phyloP scores from a whole-genome alignment of 768 basidiomycete genomes.

The Lentinula detonsa region DNA sequence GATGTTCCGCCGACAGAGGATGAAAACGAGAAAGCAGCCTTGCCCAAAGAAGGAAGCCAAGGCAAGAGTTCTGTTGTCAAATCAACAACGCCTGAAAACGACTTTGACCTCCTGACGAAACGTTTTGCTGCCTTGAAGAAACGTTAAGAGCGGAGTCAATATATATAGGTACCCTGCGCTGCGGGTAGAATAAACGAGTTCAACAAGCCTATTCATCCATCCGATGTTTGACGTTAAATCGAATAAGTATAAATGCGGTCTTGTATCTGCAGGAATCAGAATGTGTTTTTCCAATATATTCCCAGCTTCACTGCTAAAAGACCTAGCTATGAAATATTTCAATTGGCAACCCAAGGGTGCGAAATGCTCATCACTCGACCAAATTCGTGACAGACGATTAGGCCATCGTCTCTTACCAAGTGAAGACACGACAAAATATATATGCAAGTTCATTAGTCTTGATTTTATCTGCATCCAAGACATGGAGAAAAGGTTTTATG shows the following conservation, averaged over 20 bases:
- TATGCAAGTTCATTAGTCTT: no score
- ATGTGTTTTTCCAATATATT: background rate
- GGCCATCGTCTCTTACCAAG: background rate
- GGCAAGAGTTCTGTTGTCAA: constrained; percentile 15
- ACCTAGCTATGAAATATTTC: background rate
- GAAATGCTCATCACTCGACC: background rate
- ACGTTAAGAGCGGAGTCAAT: constrained; percentile 32
- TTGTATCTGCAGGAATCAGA: background rate
- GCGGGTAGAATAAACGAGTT: background rate
- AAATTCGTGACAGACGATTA: background rate
- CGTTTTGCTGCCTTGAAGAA: constrained; percentile 89
- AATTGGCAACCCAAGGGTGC: background rate
- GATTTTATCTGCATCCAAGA: no score
- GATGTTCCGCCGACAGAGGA: constrained; percentile 47
- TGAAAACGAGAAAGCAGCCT: constrained; percentile 27
- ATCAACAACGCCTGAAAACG: constrained; percentile 44
- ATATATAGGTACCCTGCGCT: background rate
- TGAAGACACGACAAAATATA: no score
- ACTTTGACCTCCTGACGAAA: constrained; percentile 68
- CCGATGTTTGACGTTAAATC: background rate
- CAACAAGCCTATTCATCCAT: background rate
- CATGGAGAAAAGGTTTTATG: no score
- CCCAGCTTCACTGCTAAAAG: background rate
- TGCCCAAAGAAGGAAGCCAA: constrained; percentile 13
- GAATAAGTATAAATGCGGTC: constrained; percentile 1